phyloP scores from a whole-genome alignment of 2,329 filamentous ascomycete genomes.

The Scedosporium minutisporum region DNA sequence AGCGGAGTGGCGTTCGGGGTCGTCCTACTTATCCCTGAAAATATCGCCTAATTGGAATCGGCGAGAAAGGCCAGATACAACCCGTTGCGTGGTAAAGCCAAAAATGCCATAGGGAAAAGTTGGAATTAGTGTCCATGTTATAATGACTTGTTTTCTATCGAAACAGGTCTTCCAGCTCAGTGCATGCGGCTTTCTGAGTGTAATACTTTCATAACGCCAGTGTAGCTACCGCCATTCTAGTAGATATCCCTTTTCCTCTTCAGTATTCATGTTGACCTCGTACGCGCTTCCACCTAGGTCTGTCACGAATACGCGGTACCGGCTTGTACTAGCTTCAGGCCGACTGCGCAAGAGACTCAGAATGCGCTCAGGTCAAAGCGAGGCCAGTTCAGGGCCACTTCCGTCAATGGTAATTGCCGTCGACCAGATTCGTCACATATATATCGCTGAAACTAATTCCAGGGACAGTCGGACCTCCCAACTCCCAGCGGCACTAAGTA shows the following conservation, averaged over 20 bases:
- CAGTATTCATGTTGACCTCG: conserved; percentile 21
- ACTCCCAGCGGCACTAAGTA: no score
- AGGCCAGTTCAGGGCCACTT: no score
- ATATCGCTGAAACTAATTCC: no score
- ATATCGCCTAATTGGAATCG: background rate
- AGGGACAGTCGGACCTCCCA: no score
- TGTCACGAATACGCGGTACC: conserved; percentile 25
- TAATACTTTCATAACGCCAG: conserved; percentile 13
- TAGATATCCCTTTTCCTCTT: conserved; percentile 17
- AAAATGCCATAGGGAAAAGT: no score
- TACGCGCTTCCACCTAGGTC: conserved; percentile 31
- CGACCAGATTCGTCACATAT: no score
- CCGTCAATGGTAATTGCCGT: no score
- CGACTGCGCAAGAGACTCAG: conserved; percentile 15
- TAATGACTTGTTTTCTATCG: no score
- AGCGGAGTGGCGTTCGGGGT: background rate
- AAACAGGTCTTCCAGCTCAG: background rate
- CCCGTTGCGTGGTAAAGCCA: background rate
- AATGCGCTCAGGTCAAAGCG: no score
- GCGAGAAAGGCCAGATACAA: background rate
- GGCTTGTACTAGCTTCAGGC: conserved; percentile 26
- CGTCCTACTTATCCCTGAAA: background rate
- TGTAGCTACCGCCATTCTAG: conserved; percentile 14
- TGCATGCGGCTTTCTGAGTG: background rate
- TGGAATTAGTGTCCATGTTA: no score